These are phyloP conservation scores for Nemania serpens DNA, from an alignment of 2,329 filamentous ascomycete species.

Conservation along the genomic window DNA sequence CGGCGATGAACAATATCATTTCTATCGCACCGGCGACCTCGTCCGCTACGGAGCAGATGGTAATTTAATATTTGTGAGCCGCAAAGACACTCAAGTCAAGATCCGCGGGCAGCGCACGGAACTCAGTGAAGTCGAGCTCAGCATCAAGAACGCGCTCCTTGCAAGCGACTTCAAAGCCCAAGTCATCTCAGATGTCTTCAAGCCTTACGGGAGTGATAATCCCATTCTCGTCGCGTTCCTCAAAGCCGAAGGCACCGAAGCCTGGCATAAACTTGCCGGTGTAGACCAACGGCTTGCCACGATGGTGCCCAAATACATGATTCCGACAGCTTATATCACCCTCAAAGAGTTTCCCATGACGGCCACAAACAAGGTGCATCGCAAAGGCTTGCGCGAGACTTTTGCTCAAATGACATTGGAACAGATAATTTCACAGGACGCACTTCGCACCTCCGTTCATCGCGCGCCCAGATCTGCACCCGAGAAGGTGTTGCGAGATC, in stretches of 20 bases:
- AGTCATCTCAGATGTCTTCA: background rate
- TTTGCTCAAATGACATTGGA: background rate
- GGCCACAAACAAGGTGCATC: constrained; percentile 25
- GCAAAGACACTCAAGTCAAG: constrained; percentile 42
- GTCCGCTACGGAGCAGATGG: constrained; percentile 8
- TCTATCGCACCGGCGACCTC: constrained; percentile 13
- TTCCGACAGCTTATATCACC: constrained; percentile 28
- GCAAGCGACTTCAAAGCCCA: background rate
- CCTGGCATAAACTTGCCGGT: background rate
- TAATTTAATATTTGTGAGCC: constrained; percentile 17
- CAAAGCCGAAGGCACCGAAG: background rate
- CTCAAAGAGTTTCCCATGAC: constrained; percentile 23
- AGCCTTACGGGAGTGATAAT: background rate
- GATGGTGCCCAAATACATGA: constrained; percentile 28
- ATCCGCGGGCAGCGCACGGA: constrained; percentile 43
- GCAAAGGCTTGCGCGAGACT: constrained; percentile 6
- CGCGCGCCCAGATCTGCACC: background rate
- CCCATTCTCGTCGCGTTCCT: constrained; percentile 4
- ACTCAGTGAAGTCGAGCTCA: constrained; percentile 40
- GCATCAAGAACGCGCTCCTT: constrained; percentile 8
- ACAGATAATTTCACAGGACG: background rate
- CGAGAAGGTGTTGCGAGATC: background rate
- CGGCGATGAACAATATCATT: background rate
- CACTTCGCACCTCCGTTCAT: background rate
- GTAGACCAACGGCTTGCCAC: background rate